Evolutionary conservation across 208 protist species (phyloP).

Genomic region (Leishmania amazonensis): DNA sequence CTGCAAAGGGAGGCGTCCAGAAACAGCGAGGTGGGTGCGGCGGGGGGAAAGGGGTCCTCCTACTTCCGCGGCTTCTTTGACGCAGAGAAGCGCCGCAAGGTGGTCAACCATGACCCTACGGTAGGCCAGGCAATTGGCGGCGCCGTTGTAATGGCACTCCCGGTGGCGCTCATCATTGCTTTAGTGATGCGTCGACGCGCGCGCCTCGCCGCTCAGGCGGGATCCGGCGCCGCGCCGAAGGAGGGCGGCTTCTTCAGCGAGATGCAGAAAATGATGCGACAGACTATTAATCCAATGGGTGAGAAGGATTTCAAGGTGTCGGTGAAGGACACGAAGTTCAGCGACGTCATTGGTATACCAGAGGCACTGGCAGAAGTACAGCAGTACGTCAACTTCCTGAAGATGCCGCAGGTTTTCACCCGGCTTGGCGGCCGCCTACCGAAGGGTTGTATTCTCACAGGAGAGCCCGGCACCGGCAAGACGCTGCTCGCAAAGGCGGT

Average conservation of each 20-base stretch:
- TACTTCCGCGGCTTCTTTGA: slow-evolving; percentile 88
- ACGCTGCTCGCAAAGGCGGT: slow-evolving; percentile 93
- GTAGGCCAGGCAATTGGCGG: slow-evolving; percentile 53
- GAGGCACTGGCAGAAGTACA: slow-evolving; percentile 96
- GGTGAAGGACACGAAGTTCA: slow-evolving; percentile 81
- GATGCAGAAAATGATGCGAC: slow-evolving; percentile 67
- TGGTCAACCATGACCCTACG: slow-evolving; percentile 71
- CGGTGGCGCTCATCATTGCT: slow-evolving; percentile 64
- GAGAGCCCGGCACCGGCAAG: slow-evolving; percentile 97
- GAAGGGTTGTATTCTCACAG: slow-evolving; percentile 96
- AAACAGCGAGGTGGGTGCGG: background rate
- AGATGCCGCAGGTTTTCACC: slow-evolving; percentile 92
- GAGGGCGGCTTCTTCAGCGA: slow-evolving; percentile 43
- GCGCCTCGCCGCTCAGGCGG: slow-evolving; percentile 21
- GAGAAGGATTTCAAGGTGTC: slow-evolving; percentile 73
- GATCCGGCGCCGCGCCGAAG: slow-evolving; percentile 25
- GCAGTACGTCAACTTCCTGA: slow-evolving; percentile 97
- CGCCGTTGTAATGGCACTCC: slow-evolving; percentile 57
- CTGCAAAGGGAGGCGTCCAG: slow-evolving; percentile 19
- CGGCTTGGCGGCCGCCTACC: slow-evolving; percentile 95
- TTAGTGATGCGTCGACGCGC: slow-evolving; percentile 56
- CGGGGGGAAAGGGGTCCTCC: slow-evolving; percentile 29
- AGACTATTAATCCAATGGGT: slow-evolving; percentile 73
- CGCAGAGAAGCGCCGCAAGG: slow-evolving; percentile 76
- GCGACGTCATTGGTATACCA: slow-evolving; percentile 89